phyloP scores from a whole-genome alignment of 495 filamentous ascomycete species.

The Daldinia vernicosa region DNA sequence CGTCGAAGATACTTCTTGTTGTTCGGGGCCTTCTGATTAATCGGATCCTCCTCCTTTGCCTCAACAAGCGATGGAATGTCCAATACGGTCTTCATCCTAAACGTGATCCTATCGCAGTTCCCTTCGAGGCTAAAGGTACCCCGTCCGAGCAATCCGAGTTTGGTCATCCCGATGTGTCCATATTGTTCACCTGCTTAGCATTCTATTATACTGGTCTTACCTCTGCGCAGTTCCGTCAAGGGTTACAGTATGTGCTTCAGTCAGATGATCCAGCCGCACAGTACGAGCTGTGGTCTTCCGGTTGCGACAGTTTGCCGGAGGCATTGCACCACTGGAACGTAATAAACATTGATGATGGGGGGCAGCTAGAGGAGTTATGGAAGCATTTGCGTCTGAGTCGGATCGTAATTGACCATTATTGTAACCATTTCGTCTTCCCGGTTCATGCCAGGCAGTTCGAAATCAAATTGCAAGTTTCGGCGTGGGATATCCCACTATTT shows the following conservation, averaged over 20 bases:
- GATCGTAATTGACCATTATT: slow-evolving; percentile 58
- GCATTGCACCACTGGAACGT: slow-evolving; percentile 54
- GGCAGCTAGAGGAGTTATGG: slow-evolving; percentile 57
- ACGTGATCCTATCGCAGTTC: slow-evolving; percentile 59
- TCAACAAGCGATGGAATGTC: slow-evolving; percentile 57
- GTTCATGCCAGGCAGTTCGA: slow-evolving; percentile 61
- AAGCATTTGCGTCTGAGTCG: slow-evolving; percentile 47
- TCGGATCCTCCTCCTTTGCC: slow-evolving; percentile 50
- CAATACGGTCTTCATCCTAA: slow-evolving; percentile 55
- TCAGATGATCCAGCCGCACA: slow-evolving; percentile 61
- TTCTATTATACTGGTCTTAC: slow-evolving; percentile 63
- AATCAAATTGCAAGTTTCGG: slow-evolving; percentile 61
- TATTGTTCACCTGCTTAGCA: slow-evolving; percentile 61
- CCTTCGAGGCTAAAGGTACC: slow-evolving; percentile 60
- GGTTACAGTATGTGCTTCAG: slow-evolving; percentile 53
- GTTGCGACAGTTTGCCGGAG: slow-evolving; percentile 50
- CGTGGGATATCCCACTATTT: slow-evolving; percentile 62
- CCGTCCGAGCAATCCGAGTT: slow-evolving; percentile 62
- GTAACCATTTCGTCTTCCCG: slow-evolving; percentile 66
- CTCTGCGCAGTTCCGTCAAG: slow-evolving; percentile 51
- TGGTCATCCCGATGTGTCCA: slow-evolving; percentile 65
- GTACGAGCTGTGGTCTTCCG: slow-evolving; percentile 58
- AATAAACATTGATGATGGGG: slow-evolving; percentile 61
- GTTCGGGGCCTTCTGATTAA: slow-evolving; percentile 53
- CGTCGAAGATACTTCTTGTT: slow-evolving; percentile 49